Conservation (phyloP, 805 yeast genomes). For the Nakazawaea siamensis region DNA sequence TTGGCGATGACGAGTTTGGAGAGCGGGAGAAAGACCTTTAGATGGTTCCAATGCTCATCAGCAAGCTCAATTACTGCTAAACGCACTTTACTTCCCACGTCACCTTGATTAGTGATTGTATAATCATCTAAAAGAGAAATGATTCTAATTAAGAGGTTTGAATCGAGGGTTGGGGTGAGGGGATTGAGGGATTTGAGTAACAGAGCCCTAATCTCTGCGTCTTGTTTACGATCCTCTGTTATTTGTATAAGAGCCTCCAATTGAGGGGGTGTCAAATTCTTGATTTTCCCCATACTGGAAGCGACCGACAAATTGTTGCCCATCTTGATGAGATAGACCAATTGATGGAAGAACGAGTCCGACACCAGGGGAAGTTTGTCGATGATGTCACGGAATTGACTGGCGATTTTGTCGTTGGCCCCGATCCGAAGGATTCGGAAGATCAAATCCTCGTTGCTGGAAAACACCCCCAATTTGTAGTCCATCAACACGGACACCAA, state of each 20-base stretch:
- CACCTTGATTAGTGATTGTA: slow-evolving; percentile 75
- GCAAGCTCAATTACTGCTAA: slow-evolving; percentile 37
- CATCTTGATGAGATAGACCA: slow-evolving; percentile 28
- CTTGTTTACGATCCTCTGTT: slow-evolving; percentile 19
- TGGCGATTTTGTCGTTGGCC: slow-evolving; percentile 14
- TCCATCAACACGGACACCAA: slow-evolving; percentile 13
- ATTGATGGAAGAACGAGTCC: slow-evolving; percentile 16
- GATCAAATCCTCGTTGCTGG: slow-evolving; percentile 14
- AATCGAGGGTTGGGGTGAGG: slow-evolving; percentile 13
- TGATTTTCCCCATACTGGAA: slow-evolving; percentile 24
- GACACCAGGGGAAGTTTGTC: slow-evolving; percentile 12
- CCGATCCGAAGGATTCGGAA: slow-evolving; percentile 21
- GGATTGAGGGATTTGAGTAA: slow-evolving; percentile 19
- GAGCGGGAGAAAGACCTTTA: slow-evolving; percentile 8
- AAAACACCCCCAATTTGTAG: slow-evolving; percentile 9
- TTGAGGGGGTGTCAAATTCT: slow-evolving; percentile 11
- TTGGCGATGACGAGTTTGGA: slow-evolving; percentile 21
- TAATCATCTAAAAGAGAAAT: slow-evolving; percentile 59
- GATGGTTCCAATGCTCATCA: slow-evolving; percentile 15
- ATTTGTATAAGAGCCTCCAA: slow-evolving; percentile 19
- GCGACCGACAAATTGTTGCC: slow-evolving; percentile 29
- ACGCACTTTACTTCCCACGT: slow-evolving; percentile 79
- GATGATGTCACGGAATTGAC: slow-evolving; percentile 24
- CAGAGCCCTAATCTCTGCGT: slow-evolving; percentile 18
- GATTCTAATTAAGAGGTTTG: slow-evolving; percentile 10